Percentiles rank a stretch among this genome's conserved stretches.
Evolutionary conservation across 768 basidiomycete species (phyloP).

Genomic region (Kwoniella sp.): DNA sequence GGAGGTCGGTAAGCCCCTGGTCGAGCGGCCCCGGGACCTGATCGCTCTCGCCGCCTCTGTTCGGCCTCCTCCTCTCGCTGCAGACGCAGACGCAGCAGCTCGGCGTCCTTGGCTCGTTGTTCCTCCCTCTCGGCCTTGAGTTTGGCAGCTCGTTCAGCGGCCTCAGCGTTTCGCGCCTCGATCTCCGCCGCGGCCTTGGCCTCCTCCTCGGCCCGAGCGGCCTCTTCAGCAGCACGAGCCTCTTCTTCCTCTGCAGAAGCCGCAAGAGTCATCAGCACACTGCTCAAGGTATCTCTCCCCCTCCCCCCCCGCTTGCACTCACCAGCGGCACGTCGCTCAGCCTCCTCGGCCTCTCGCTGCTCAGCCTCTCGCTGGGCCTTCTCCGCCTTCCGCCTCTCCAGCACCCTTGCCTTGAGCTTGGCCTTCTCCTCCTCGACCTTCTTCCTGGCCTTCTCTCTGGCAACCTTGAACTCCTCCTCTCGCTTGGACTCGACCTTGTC

Average conservation of each 20-base stretch:
- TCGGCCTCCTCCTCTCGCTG: conserved; percentile 52
- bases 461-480: conserved; percentile 63
- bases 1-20: conserved; percentile 24
- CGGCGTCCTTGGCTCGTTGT: conserved; percentile 34
- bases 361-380: conserved; percentile 53
- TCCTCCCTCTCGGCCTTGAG: conserved; percentile 30
- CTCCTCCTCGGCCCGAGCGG: conserved; percentile 55
- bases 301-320: conserved; percentile 26
- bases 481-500: conserved; percentile 59
- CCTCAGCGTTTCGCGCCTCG: conserved; percentile 33
- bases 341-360: conserved; percentile 38
- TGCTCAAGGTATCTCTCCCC: background rate
- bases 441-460: conserved; percentile 57
- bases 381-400: conserved; percentile 63
- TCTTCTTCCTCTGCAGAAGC: conserved; percentile 53
- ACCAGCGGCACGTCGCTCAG: conserved; percentile 38
- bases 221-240: conserved; percentile 65
- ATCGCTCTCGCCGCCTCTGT: conserved; percentile 33
- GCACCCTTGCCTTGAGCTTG: conserved; percentile 59
- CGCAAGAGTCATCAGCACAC: background rate
- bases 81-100: conserved; percentile 42
- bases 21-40: conserved; percentile 16
- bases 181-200: conserved; percentile 32
- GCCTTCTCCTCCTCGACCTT: conserved; percentile 83
- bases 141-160: conserved; percentile 46